Evolutionary conservation across 495 filamentous ascomycete species (phyloP), one percentile per base, ranked within the genome.

Genomic region (Pyrenopolyporus hunteri): DNA sequence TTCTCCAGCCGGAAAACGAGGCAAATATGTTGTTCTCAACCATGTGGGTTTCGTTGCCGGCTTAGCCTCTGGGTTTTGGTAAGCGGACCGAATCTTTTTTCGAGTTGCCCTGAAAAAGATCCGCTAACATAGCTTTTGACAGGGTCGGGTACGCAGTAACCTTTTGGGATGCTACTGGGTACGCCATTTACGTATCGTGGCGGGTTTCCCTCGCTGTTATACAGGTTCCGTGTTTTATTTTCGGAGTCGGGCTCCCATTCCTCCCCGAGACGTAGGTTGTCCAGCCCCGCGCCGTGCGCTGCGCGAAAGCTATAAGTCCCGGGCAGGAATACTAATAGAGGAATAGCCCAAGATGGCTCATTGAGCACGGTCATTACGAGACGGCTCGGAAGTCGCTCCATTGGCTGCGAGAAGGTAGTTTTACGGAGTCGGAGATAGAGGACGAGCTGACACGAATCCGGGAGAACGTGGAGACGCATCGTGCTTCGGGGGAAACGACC

Each of bases 31-130:
- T 1, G 80, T 84, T 17, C 71, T 84, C 62, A 84, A 84, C 58
- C 83, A 85, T 44, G 75, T 84, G 57, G 82, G 83, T 4, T 76
- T 85, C 43, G 77, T 84, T 28, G 73, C 74, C 8, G 82, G 82
- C 26, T 53, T 85, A 1, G 80, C 80, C 0, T 43, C 54, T 2
- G 82, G 82, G 0, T 83, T 85, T 50, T 85, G 82, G 81, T 83
- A 69, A 40, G 74, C 28, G n/a, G n/a, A 13, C 6, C 0, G 5
- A 16, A 14, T 39, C 20, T 23, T 8, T 36, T 3, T 44, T 31
- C 2, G 4, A 16, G 2, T 26, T 11, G 4, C 26, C 20, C 37
- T 31, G 5, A 22, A 25, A 43, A 20, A 10, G 6, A 10, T 6
- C 23, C 6, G 57, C 47, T 13, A n/a, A 20, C 0, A 10, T 0